A percentile compares a stretch with the other conserved stretches of the same genome.
phyloP scores from a whole-genome alignment of 768 basidiomycete species.

The Tylopilus vinaceipallidus region DNA sequence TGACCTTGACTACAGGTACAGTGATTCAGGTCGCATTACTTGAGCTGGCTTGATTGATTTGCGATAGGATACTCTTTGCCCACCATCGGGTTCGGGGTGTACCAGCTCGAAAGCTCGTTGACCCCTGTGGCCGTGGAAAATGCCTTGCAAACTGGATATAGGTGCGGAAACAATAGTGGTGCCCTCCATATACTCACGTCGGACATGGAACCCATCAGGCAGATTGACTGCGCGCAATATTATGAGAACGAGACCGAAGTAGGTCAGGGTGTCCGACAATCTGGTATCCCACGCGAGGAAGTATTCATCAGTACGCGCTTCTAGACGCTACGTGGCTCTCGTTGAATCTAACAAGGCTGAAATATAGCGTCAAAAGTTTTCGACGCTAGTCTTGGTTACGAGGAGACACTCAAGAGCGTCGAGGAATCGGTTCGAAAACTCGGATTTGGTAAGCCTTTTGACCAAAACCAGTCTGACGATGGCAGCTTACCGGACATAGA shows the following conservation, averaged over 20 bases:
- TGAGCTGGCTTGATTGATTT: not conserved
- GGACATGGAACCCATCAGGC: conserved; percentile 11
- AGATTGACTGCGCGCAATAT: conserved; percentile 26
- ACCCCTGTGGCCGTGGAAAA: conserved; percentile 14
- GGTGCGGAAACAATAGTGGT: conserved; percentile 10
- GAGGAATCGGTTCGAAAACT: conserved; percentile 26
- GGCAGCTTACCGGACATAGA: conserved; percentile 21
- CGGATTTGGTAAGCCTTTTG: conserved; percentile 13
- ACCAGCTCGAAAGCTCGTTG: conserved; percentile 5
- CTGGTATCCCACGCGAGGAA: conserved; percentile 25
- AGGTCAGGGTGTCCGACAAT: conserved; percentile 24
- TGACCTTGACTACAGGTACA: conserved; percentile 13
- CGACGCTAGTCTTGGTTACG: conserved; percentile 8
- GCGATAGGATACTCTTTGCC: conserved; percentile 24
- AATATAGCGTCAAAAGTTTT: conserved; percentile 24
- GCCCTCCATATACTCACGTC: not conserved
- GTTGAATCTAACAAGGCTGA: not conserved
- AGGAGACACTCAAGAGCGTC: conserved; percentile 13
- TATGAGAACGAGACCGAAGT: conserved; percentile 28
- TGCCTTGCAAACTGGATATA: conserved; percentile 27
- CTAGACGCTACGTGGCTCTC: not conserved
- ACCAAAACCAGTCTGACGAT: not conserved
- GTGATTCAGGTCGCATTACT: not conserved
- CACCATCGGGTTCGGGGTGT: conserved; percentile 29
- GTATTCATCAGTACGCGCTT: conserved; percentile 29